Percentiles rank a stretch among this genome's conserved stretches.
Evolutionary conservation across 352 stramenopile species (phyloP).

Genomic region (Pythium monospermum): DNA sequence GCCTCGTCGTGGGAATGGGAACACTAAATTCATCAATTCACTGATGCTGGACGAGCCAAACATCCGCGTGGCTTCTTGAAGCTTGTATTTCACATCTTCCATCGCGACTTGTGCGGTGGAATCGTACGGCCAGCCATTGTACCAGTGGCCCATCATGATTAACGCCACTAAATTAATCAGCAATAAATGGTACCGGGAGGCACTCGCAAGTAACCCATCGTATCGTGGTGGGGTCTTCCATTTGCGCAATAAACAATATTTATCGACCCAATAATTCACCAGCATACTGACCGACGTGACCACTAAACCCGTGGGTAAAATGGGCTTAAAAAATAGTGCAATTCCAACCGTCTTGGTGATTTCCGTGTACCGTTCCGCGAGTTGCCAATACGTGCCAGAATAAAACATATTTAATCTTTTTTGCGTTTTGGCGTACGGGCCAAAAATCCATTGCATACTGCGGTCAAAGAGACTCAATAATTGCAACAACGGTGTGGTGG

Average conservation of each 20-base stretch:
- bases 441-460: conserved; percentile 38
- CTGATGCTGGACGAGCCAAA: conserved; percentile 21
- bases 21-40: conserved; percentile 39
- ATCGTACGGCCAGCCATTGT: conserved; percentile 77
- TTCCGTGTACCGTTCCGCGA: conserved; percentile 65
- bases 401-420: conserved; percentile 77
- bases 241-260: conserved; percentile 72
- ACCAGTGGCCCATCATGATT: conserved; percentile 77
- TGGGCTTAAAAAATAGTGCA: conserved; percentile 61
- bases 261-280: conserved; percentile 82
- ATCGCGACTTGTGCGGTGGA: conserved; percentile 27
- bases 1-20: conserved; percentile 47
- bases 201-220: conserved; percentile 51
- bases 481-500: conserved; percentile 60
- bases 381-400: conserved; percentile 55
- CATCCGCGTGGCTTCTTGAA: conserved; percentile 23
- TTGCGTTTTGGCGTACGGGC: conserved; percentile 54
- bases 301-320: conserved; percentile 54
- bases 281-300: conserved; percentile 63
- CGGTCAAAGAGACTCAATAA: conserved; percentile 52
- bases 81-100: conserved; percentile 19
- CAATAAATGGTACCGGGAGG: conserved; percentile 65
- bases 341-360: conserved; percentile 64
- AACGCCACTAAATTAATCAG: conserved; percentile 56
- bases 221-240: conserved; percentile 67